These are phyloP conservation scores for Cucurbita moschata DNA, from an alignment of 306 rosid species.

Conservation along the genomic window DNA sequence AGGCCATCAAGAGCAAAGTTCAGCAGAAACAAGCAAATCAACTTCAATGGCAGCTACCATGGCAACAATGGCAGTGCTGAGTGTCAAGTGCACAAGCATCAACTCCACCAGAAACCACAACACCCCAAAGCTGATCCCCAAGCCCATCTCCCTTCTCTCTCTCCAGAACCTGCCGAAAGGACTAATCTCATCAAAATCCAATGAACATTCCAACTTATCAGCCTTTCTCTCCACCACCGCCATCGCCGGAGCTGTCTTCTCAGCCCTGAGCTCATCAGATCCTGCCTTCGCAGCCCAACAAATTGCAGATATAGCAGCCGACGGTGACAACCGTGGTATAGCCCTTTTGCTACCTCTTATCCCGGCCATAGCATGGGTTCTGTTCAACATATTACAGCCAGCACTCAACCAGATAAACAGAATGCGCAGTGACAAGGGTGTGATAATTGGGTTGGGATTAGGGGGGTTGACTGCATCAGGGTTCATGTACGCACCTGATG, in stretches of 20 bases:
- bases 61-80: conserved; percentile 70
- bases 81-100: conserved; percentile 38
- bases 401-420: conserved; percentile 78
- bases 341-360: conserved; percentile 57
- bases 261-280: conserved; percentile 41
- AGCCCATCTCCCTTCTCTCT: conserved; percentile 35
- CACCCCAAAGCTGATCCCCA: conserved; percentile 28
- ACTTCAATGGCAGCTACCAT: conserved; percentile 61
- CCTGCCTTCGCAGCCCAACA: conserved; percentile 77
- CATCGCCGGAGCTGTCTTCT: conserved; percentile 62
- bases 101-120: conserved; percentile 15
- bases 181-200: conserved; percentile 6
- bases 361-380: conserved; percentile 85
- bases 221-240: conserved; percentile 38
- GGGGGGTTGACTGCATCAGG: conserved; percentile 55
- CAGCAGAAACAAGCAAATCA: not conserved
- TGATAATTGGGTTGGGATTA: conserved; percentile 47
- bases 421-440: conserved; percentile 49
- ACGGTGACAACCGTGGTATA: conserved; percentile 59
- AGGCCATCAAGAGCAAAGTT: not conserved
- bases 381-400: conserved; percentile 84
- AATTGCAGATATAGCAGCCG: conserved; percentile 55
- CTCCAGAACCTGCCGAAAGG: conserved; percentile 53
- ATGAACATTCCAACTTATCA: conserved; percentile 3
- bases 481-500: conserved; percentile 26